phyloP scores from a whole-genome alignment of 768 basidiomycete species.

The Phlebiopsis gigantea region DNA sequence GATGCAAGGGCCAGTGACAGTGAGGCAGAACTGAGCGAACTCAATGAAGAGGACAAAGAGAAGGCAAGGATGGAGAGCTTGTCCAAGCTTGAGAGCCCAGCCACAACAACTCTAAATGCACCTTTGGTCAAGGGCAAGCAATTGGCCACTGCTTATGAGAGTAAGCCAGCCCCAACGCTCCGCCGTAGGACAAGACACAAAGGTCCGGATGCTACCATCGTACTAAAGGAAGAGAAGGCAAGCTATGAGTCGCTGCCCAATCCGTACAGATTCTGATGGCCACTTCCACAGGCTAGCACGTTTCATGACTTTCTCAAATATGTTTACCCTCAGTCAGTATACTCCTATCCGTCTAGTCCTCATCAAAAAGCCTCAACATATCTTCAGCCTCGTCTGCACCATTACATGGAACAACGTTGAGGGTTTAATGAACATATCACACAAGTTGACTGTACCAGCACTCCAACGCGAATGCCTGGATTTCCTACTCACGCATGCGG shows the following conservation, averaged over 20 bases:
- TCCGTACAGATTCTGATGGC: neutral
- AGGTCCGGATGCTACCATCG: constrained; percentile 77
- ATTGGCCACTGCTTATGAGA: neutral
- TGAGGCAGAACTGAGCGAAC: constrained; percentile 14
- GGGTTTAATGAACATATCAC: constrained; percentile 83
- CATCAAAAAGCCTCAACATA: neutral
- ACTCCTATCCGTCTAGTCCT: neutral
- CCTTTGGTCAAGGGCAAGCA: neutral
- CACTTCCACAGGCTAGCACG: constrained; percentile 52
- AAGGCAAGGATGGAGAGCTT: constrained; percentile 47
- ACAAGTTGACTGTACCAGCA: constrained; percentile 80
- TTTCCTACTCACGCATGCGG: constrained; percentile 89
- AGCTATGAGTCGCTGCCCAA: constrained; percentile 26
- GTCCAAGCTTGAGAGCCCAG: constrained; percentile 49
- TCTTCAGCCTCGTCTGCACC: constrained; percentile 72
- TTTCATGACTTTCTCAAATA: constrained; percentile 95
- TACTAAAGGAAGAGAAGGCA: constrained; percentile 83
- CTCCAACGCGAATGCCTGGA: constrained; percentile 78
- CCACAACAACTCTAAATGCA: neutral
- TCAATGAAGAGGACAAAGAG: constrained; percentile 13
- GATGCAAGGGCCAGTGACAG: constrained; percentile 23
- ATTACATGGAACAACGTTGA: constrained; percentile 96
- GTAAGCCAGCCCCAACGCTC: neutral
- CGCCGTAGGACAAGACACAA: constrained; percentile 9
- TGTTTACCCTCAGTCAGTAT: constrained; percentile 83